Evolutionary conservation across 2,329 filamentous ascomycete species (phyloP).

Genomic region (Neopestalotiopsis clavispora): DNA sequence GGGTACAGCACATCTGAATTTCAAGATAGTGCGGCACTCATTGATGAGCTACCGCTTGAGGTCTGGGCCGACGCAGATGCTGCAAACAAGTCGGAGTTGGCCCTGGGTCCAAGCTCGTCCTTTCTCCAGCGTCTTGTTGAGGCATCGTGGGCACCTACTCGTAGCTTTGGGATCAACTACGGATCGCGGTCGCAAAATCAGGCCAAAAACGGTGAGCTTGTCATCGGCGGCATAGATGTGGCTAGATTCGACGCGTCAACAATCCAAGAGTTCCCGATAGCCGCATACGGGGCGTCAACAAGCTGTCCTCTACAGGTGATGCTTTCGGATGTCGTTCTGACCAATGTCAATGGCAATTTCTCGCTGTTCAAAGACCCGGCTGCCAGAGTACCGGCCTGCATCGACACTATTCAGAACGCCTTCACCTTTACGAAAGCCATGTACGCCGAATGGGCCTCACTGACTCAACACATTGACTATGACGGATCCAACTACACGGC

Average conservation of each 20-base stretch:
- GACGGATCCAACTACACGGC: constrained; percentile 13
- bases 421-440: constrained; percentile 23
- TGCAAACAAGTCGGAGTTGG: constrained; percentile 24
- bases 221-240: constrained; percentile 23
- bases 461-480: constrained; percentile 17
- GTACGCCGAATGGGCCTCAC: constrained; percentile 18
- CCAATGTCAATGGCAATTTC: constrained; percentile 23
- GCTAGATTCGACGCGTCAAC: constrained; percentile 21
- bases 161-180: constrained; percentile 22
- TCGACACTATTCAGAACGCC: constrained; percentile 25
- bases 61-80: constrained; percentile 24
- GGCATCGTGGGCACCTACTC: constrained; percentile 17
- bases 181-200: constrained; percentile 23
- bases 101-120: constrained; percentile 24
- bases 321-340: constrained; percentile 22
- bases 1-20: constrained; percentile 16
- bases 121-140: constrained; percentile 20
- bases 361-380: constrained; percentile 22
- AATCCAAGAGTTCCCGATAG: constrained; percentile 21
- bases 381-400: constrained; percentile 22
- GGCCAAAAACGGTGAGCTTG: constrained; percentile 21
- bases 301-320: constrained; percentile 24
- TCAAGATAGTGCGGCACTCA: constrained; percentile 21
- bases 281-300: constrained; percentile 18
- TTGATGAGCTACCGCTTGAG: constrained; percentile 22